phyloP scores from a whole-genome alignment of 202 grass and related monocot genomes.

The Eragrostis tef region DNA sequence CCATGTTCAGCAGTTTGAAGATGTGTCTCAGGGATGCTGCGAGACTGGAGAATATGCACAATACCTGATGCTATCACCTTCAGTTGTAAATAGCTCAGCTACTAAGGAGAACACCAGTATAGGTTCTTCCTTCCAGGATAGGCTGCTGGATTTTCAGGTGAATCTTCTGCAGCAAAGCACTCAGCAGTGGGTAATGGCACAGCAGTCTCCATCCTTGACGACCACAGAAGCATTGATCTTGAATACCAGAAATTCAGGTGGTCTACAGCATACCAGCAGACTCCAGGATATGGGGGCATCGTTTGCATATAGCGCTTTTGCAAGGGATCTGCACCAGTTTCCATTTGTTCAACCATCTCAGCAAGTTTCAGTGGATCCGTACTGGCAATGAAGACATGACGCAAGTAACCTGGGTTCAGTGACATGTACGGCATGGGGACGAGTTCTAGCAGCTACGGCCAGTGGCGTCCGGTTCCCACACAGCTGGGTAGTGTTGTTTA shows the following conservation, averaged over 20 bases:
- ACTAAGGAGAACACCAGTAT: not conserved
- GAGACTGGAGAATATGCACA: constrained; percentile 15
- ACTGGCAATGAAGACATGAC: constrained; percentile 9
- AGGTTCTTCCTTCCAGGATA: constrained; percentile 7
- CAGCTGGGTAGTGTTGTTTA: constrained; percentile 9
- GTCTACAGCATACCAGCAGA: constrained; percentile 23
- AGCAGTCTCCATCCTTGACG: not conserved
- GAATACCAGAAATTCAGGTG: not conserved
- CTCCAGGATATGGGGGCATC: not conserved
- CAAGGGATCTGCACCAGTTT: constrained; percentile 30
- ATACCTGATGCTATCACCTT: not conserved
- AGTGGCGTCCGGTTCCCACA: constrained; percentile 35
- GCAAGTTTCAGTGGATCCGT: constrained; percentile 4
- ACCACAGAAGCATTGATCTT: not conserved
- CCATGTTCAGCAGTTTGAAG: constrained; percentile 19
- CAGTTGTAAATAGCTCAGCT: constrained; percentile 7
- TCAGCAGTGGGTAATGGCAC: constrained; percentile 11
- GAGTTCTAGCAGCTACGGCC: not conserved
- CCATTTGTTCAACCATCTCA: not conserved
- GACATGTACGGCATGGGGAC: not conserved
- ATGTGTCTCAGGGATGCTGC: not conserved
- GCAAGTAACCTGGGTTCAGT: not conserved
- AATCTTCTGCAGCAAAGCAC: not conserved
- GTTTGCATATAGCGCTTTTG: not conserved
- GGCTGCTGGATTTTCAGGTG: constrained; percentile 2